Base-by-base conservation (phyloP, 78 protist species). In the Chrysochromulina parva region DNA sequence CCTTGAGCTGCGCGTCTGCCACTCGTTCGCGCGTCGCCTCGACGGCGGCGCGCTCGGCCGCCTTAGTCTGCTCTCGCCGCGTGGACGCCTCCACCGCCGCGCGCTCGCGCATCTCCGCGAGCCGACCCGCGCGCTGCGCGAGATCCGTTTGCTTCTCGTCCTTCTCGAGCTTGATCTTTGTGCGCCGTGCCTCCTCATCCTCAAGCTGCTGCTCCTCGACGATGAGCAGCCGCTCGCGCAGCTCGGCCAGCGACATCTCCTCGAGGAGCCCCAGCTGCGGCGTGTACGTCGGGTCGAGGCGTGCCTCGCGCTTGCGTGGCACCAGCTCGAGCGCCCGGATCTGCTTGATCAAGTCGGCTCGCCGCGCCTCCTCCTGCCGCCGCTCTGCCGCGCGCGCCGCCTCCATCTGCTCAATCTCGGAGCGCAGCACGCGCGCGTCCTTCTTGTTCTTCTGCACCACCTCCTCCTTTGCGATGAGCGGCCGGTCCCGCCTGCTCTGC, bases 271-370 rank as follows among this genome's bases (percentile, higher is more conserved):
- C 93, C 10, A 10, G 38, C 20, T 85, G 80, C 38, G 93, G 54
- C 38, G 17, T 0, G 50, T 60, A 58, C 7, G 93, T 71, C 47
- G 93, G 90, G 85, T 91, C 93, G 82, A 91, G 53, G 20, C 6
- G 47, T 7, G 0, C 9, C 55, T 1, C 80, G 28, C 62, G 85
- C 22, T 50, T 14, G 0, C 22, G 7, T 38, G 94, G 94, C 76
- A 92, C 94, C 13, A 22, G 67, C 73, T 87, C 91, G 71, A 92
- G 71, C 48, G 94, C 94, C 6, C 94, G 65, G 62, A 92, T 85
- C 94, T 92, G 91, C 16, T 28, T 81, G 59, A 92, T 87, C 20
- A 66, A 74, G 10, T 91, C 90, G 22, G n/a, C 53, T 50, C 58
- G 59, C 62, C 55, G 53, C 55, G 9, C 82, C 13, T 38, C 82